Conservation (phyloP, 2,329 filamentous ascomycete genomes). For the Penicillium sumatraense region DNA sequence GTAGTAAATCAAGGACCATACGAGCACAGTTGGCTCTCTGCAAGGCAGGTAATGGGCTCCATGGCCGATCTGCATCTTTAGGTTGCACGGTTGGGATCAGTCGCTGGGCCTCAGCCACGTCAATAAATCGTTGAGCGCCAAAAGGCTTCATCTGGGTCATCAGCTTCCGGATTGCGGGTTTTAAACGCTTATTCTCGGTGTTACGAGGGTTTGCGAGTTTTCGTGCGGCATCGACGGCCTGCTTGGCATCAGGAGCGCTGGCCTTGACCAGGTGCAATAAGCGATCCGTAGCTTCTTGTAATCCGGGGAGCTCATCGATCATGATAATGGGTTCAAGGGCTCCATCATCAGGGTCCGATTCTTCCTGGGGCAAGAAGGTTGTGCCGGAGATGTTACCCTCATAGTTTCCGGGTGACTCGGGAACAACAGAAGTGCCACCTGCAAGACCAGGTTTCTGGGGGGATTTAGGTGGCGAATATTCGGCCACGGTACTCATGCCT, state of each 20-base stretch:
- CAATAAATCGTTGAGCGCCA: slow-evolving; percentile 41
- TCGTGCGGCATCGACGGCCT: slow-evolving; percentile 34
- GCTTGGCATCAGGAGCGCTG: slow-evolving; percentile 26
- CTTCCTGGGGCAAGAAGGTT: slow-evolving; percentile 34
- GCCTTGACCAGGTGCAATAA: slow-evolving; percentile 45
- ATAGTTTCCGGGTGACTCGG: slow-evolving; percentile 27
- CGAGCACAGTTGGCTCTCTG: slow-evolving; percentile 49
- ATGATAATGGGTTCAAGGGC: slow-evolving; percentile 42
- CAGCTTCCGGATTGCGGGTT: slow-evolving; percentile 29
- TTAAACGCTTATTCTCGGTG: slow-evolving; percentile 35
- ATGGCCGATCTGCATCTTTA: slow-evolving; percentile 25
- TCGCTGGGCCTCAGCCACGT: slow-evolving; percentile 32
- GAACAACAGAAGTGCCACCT: slow-evolving; percentile 14
- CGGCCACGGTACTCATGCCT: slow-evolving; percentile 18
- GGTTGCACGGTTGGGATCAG: slow-evolving; percentile 34
- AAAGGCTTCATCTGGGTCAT: slow-evolving; percentile 31
- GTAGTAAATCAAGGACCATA: slow-evolving; percentile 46
- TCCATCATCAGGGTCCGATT: slow-evolving; percentile 32
- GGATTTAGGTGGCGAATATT: slow-evolving; percentile 16
- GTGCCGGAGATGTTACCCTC: slow-evolving; percentile 43
- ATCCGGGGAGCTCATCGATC: slow-evolving; percentile 44
- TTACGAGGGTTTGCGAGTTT: slow-evolving; percentile 34
- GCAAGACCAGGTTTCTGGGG: slow-evolving; percentile 11
- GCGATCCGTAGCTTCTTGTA: slow-evolving; percentile 38
- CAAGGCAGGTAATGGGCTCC: slow-evolving; percentile 44